Conservation (phyloP, 2,329 filamentous ascomycete genomes). For the Pseudodiploospora longispora region DNA sequence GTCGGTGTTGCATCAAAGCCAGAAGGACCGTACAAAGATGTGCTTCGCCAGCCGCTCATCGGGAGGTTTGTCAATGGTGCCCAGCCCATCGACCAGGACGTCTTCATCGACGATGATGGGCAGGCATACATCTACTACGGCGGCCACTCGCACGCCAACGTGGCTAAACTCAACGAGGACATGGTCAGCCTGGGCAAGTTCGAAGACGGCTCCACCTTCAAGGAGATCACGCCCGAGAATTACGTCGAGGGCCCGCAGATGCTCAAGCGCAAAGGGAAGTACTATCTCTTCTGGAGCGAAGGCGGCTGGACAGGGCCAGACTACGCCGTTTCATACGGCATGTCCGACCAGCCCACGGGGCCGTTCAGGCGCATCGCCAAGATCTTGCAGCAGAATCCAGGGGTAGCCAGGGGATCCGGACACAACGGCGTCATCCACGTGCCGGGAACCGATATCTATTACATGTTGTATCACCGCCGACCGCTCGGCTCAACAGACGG, state of each 20-base stretch:
- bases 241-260: conserved; percentile 31
- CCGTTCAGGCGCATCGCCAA: conserved; percentile 33
- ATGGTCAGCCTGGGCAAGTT: conserved; percentile 34
- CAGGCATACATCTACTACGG: conserved; percentile 36
- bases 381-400: conserved; percentile 32
- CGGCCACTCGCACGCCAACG: conserved; percentile 28
- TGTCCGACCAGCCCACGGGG: conserved; percentile 27
- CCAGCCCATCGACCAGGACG: conserved; percentile 35
- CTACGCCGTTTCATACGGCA: conserved; percentile 39
- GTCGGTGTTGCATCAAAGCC: conserved; percentile 25
- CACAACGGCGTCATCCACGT: conserved; percentile 37
- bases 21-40: conserved; percentile 27
- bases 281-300: conserved; percentile 40
- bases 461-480: conserved; percentile 38
- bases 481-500: conserved; percentile 34
- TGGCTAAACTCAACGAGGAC: conserved; percentile 33
- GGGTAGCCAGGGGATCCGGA: conserved; percentile 34
- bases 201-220: conserved; percentile 29
- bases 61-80: conserved; percentile 34
- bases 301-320: conserved; percentile 40
- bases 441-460: conserved; percentile 37
- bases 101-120: conserved; percentile 34
- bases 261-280: conserved; percentile 34
- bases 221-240: conserved; percentile 37
- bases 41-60: conserved; percentile 26